phyloP scores from a whole-genome alignment of 2,329 filamentous ascomycete species.

The Cercospora beticola region DNA sequence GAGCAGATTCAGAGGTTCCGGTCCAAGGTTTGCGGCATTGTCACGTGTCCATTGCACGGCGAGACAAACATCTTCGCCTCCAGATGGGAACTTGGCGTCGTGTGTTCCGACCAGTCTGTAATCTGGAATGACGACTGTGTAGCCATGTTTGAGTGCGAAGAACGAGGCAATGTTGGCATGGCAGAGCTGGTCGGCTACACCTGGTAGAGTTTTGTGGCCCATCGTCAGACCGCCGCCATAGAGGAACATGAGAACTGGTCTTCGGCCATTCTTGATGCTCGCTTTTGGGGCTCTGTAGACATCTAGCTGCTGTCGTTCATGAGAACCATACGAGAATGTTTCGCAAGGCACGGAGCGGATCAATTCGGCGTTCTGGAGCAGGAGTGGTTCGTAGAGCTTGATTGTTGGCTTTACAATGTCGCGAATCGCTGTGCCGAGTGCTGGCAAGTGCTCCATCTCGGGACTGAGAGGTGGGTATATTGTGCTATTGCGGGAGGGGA shows the following conservation, averaged over 20 bases:
- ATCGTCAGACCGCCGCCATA: constrained; percentile 40
- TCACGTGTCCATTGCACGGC: constrained; percentile 40
- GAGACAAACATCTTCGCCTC: constrained; percentile 43
- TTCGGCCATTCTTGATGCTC: constrained; percentile 25
- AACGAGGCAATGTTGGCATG: constrained; percentile 44
- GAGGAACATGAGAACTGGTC: constrained; percentile 33
- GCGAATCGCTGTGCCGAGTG: constrained; percentile 28
- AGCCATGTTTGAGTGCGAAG: constrained; percentile 41
- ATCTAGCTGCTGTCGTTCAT: constrained; percentile 43
- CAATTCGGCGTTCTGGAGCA: constrained; percentile 25
- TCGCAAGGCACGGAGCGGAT: constrained; percentile 28
- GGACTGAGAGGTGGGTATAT: neutral
- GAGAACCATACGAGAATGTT: constrained; percentile 40
- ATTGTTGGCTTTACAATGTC: constrained; percentile 30
- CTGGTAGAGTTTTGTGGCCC: constrained; percentile 37
- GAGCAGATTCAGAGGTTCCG: constrained; percentile 38
- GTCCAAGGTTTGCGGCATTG: constrained; percentile 27
- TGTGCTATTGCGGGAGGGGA: neutral
- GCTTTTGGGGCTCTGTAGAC: constrained; percentile 37
- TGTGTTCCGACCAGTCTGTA: constrained; percentile 42
- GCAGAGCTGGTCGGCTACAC: constrained; percentile 30
- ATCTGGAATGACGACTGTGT: constrained; percentile 42
- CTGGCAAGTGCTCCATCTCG: constrained; percentile 24
- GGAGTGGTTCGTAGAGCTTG: constrained; percentile 26
- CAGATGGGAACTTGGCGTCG: constrained; percentile 44